phyloP scores from a whole-genome alignment of 2,329 filamentous ascomycete species.

The Geosmithia flava region DNA sequence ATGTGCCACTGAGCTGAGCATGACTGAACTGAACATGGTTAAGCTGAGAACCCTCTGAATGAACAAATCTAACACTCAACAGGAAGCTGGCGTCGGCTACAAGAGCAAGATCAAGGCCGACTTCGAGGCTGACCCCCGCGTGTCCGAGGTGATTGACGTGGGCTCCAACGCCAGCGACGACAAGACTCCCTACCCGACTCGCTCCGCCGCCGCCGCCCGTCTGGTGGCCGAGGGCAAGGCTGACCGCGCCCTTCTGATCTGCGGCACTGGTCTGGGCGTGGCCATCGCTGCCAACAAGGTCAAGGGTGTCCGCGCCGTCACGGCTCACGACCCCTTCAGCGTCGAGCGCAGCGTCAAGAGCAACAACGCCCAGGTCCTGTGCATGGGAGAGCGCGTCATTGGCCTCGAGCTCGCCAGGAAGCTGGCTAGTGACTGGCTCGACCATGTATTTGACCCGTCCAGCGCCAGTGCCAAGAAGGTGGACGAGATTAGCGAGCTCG shows the following conservation, averaged over 20 bases:
- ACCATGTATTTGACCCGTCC: slow-evolving; percentile 63
- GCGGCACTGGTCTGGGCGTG: slow-evolving; percentile 76
- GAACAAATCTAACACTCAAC: neutral
- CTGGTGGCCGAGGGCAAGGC: slow-evolving; percentile 50
- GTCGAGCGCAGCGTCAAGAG: slow-evolving; percentile 71
- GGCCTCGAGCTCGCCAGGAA: slow-evolving; percentile 69
- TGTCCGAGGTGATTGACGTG: slow-evolving; percentile 60
- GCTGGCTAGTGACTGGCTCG: slow-evolving; percentile 70
- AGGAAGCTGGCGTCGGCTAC: slow-evolving; percentile 66
- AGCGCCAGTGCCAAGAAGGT: slow-evolving; percentile 32
- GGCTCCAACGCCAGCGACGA: slow-evolving; percentile 54
- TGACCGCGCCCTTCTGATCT: slow-evolving; percentile 72
- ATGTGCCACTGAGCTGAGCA: neutral
- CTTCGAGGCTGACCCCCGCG: slow-evolving; percentile 53
- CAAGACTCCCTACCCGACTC: slow-evolving; percentile 73
- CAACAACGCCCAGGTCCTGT: slow-evolving; percentile 80
- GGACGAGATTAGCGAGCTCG: slow-evolving; percentile 25
- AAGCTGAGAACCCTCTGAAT: neutral
- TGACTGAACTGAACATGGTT: neutral
- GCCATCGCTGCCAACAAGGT: slow-evolving; percentile 87
- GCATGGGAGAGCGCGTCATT: slow-evolving; percentile 74
- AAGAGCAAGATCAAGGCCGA: slow-evolving; percentile 67
- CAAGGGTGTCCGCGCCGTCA: slow-evolving; percentile 73
- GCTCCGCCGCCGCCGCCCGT: slow-evolving; percentile 59
- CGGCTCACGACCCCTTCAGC: slow-evolving; percentile 75